Evolutionary conservation across 345 rosid genomes (phyloP), one percentile per base, ranked within the genome.

Genomic region (Murraya koenigii): DNA sequence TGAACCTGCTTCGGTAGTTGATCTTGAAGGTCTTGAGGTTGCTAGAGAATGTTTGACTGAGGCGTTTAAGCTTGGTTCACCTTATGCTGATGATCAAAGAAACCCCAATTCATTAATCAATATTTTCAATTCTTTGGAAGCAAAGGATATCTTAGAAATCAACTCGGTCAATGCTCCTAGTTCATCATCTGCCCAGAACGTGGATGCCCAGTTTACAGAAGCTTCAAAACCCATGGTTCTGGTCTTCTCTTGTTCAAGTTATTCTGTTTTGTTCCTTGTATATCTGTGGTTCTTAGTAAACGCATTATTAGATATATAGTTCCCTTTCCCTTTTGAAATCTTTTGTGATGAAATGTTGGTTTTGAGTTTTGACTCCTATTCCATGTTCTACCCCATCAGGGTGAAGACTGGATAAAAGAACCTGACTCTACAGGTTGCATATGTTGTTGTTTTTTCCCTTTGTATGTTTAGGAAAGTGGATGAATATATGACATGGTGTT

Each of bases 11-110:
- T 80, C 92, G 1, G 96, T 92, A 55, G 91, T 86, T 69, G 97
- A 94, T 74, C 78, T 81, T 36, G 97, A n/a, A n/a, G n/a, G n/a
- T n/a, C n/a, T n/a, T n/a, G n/a, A n/a, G n/a, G n/a, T n/a, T n/a
- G n/a, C n/a, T n/a, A n/a, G n/a, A n/a, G 96, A 92, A 75, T 94
- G 96, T 77, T 84, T 94, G 82, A 38, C 60, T 0, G 94, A 87
- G 64, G 91, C 84, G 28, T 94, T 94, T 72, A 83, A 84, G 66
- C 84, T 88, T 17, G 78, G 80, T 55, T 73, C 87, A 20, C 73
- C 81, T 60, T 72, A 80, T 64, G 32, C 67, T 26, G 74, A 75
- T 9, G 86, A 83, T 69, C 59, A 55, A 41, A 36, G 74, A 0
- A 86, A 83, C 52, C 87, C 90, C 56, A 80, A 91, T 78, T 82